phyloP scores from a whole-genome alignment of 2,329 filamentous ascomycete species.

The Orbilia oligospora region DNA sequence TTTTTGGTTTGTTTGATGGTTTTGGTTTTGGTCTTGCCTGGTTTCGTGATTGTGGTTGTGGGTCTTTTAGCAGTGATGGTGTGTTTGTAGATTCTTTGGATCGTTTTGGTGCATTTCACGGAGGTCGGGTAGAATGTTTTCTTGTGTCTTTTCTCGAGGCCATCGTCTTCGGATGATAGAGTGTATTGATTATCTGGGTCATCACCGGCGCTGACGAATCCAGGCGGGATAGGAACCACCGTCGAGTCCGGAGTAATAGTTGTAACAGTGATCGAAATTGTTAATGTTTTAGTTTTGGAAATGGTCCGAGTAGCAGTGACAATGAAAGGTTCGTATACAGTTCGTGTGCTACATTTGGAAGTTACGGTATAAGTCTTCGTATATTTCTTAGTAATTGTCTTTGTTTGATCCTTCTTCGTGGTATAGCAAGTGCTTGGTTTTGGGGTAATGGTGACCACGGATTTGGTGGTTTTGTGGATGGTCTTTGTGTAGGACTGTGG shows the following conservation, averaged over 20 bases:
- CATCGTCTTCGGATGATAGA: neutral
- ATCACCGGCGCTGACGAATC: conserved; percentile 37
- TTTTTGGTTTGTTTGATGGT: conserved; percentile 15
- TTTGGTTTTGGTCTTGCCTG: conserved; percentile 37
- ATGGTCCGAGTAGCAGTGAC: neutral
- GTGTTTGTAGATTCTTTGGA: conserved; percentile 35
- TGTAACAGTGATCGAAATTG: conserved; percentile 9
- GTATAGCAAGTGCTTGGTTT: conserved; percentile 40
- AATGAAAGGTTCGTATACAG: conserved; percentile 4
- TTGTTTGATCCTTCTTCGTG: conserved; percentile 36
- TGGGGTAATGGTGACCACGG: conserved; percentile 17
- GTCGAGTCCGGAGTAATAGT: conserved; percentile 29
- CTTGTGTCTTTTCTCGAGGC: neutral
- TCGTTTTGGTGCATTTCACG: conserved; percentile 45
- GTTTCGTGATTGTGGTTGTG: conserved; percentile 37
- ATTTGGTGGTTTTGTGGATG: conserved; percentile 21
- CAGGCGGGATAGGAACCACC: conserved; percentile 17
- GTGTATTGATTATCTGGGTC: conserved; percentile 51
- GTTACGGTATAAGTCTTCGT: conserved; percentile 32
- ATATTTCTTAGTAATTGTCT: conserved; percentile 8
- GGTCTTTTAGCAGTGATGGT: conserved; percentile 29
- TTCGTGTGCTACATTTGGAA: conserved; percentile 22
- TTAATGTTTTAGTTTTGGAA: conserved; percentile 1
- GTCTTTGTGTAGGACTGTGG: conserved; percentile 18
- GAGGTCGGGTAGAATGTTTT: conserved; percentile 34